Evolutionary conservation across 345 rosid species (phyloP).

Genomic region (Microcos paniculata): DNA sequence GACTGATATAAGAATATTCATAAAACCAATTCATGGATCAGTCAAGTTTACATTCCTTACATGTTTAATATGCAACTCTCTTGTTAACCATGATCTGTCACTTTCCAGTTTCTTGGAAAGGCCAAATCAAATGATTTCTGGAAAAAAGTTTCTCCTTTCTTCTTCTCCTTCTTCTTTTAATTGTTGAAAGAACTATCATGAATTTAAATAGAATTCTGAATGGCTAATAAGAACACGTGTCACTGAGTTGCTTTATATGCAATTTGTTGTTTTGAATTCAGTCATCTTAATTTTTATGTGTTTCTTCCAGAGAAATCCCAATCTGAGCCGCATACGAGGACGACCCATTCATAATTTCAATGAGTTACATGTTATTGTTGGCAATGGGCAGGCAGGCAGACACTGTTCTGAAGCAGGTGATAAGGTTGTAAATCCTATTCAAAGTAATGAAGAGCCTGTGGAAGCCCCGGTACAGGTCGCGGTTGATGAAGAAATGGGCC

Average conservation of each 20-base stretch:
- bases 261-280: not conserved
- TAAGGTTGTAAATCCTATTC: not conserved
- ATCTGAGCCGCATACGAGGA: not conserved
- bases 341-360: conserved; percentile 11
- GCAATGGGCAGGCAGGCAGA: conserved; percentile 5
- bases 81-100: not conserved
- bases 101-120: not conserved
- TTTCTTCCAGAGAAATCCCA: conserved; percentile 17
- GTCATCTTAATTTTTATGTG: not conserved
- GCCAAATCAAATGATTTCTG: not conserved
- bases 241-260: not conserved
- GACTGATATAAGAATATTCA: not conserved
- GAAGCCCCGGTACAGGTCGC: conserved; percentile 4
- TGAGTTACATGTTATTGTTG: conserved; percentile 9
- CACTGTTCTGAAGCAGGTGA: not conserved
- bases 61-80: not conserved
- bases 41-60: not conserved
- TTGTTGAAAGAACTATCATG: not conserved
- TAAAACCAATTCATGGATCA: not conserved
- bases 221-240: not conserved
- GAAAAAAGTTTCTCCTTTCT: not conserved
- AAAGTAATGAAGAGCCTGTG: not conserved
- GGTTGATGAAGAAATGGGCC: conserved; percentile 11
- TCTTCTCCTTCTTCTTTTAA: not conserved
- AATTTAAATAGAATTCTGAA: not conserved